Conservation (phyloP, 2,329 filamentous ascomycete genomes). For the Fusarium robinianum region DNA sequence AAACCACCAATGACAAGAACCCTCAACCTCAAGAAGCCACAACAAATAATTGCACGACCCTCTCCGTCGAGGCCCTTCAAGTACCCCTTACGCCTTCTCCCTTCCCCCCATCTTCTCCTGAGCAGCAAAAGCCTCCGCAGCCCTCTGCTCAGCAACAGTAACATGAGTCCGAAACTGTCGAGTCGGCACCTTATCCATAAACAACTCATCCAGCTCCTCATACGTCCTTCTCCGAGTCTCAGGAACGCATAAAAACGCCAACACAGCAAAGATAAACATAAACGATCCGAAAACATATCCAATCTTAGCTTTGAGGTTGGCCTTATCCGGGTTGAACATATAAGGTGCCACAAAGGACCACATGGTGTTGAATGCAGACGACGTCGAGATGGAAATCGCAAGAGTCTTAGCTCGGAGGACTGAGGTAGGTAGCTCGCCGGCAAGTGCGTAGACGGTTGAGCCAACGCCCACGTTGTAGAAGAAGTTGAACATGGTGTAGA, state of each 20-base stretch:
- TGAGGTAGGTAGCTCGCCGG: slow-evolving; percentile 50
- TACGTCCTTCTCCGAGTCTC: slow-evolving; percentile 47
- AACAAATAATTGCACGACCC: no score
- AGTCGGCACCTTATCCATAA: slow-evolving; percentile 32
- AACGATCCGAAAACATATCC: slow-evolving; percentile 47
- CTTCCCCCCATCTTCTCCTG: slow-evolving; percentile 1
- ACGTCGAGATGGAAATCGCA: slow-evolving; percentile 49
- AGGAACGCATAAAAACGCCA: slow-evolving; percentile 53
- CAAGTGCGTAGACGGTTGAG: slow-evolving; percentile 48
- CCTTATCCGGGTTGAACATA: slow-evolving; percentile 41
- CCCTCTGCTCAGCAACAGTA: slow-evolving; percentile 32
- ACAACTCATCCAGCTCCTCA: slow-evolving; percentile 38
- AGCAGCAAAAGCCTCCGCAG: slow-evolving; percentile 33
- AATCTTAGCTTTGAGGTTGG: slow-evolving; percentile 47
- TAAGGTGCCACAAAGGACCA: slow-evolving; percentile 55
- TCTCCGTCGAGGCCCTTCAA: no score
- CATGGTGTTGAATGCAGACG: slow-evolving; percentile 46
- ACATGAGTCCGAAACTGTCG: slow-evolving; percentile 31
- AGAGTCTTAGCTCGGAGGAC: slow-evolving; percentile 50
- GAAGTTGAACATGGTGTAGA: slow-evolving; percentile 47
- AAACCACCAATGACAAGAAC: no score
- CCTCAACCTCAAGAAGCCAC: no score
- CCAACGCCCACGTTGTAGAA: slow-evolving; percentile 49
- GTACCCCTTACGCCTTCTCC: background rate
- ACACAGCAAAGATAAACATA: slow-evolving; percentile 41